Percentiles rank a stretch among this genome's conserved stretches.
Evolutionary conservation across 345 rosid species (phyloP).

Genomic region (Rhodamnia rubescens): DNA sequence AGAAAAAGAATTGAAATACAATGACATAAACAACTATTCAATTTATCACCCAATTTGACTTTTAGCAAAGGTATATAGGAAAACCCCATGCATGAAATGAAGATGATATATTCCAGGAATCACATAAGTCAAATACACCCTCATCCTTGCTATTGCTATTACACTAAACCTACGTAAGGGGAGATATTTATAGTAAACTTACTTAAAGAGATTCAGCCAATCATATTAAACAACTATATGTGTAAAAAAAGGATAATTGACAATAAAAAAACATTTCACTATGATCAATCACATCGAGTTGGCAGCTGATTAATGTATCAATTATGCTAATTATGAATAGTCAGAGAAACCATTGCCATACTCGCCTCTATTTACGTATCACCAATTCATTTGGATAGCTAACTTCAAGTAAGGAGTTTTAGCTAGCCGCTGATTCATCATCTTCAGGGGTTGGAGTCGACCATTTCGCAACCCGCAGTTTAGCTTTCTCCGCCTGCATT

Average conservation of each 20-base stretch:
- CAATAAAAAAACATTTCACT: not conserved
- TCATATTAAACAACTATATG: not conserved
- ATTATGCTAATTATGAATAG: not conserved
- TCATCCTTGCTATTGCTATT: not conserved
- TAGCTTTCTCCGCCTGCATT: slow-evolving; percentile 3
- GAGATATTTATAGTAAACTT: not conserved
- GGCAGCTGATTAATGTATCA: not conserved
- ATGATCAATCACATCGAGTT: not conserved
- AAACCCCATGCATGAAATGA: not conserved
- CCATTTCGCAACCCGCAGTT: not conserved
- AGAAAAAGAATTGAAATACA: not conserved
- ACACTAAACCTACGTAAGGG: not conserved
- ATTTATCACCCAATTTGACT: not conserved
- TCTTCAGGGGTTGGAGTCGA: not conserved
- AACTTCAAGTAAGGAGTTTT: not conserved
- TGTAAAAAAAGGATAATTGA: not conserved
- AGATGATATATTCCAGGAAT: not conserved
- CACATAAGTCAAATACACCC: not conserved
- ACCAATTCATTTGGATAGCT: too few relatives aligned
- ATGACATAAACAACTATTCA: not conserved
- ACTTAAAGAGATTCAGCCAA: not conserved
- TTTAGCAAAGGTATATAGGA: not conserved
- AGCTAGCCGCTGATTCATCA: not conserved
- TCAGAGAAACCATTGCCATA: not conserved
- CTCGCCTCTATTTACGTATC: not conserved